phyloP scores from a whole-genome alignment of 306 rosid genomes.

The Trifolium fragiferum region DNA sequence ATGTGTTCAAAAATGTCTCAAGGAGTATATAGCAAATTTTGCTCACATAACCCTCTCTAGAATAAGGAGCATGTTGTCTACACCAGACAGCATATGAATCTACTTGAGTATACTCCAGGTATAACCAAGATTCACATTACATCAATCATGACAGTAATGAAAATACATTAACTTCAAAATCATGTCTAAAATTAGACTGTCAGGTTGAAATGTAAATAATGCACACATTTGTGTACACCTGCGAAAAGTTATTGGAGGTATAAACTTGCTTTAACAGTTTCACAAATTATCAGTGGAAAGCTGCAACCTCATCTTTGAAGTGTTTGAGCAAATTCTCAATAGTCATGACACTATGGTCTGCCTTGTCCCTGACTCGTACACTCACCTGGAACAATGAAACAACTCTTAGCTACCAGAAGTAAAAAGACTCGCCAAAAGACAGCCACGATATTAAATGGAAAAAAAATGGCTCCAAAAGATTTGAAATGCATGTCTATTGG shows the following conservation, averaged over 20 bases:
- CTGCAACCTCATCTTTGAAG: constrained; percentile 67
- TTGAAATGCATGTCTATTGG: too few species aligned
- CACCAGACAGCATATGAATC: background rate
- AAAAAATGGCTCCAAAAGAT: too few species aligned
- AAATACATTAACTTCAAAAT: constrained; percentile 28
- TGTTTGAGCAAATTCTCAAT: constrained; percentile 66
- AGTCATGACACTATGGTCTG: constrained; percentile 66
- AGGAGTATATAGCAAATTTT: background rate
- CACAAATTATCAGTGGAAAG: constrained; percentile 55
- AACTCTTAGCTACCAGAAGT: constrained; percentile 24
- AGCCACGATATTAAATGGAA: background rate
- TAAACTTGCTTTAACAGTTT: constrained; percentile 7
- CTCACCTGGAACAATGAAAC: constrained; percentile 76
- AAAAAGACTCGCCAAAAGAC: constrained; percentile 1
- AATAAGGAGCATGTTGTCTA: background rate
- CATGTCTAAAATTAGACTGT: constrained; percentile 23
- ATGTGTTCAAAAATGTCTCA: background rate
- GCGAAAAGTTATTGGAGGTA: background rate
- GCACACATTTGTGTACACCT: constrained; percentile 40
- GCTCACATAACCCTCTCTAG: background rate
- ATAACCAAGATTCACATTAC: constrained; percentile 32
- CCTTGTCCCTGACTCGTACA: constrained; percentile 79
- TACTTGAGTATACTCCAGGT: constrained; percentile 1
- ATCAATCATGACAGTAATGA: background rate
- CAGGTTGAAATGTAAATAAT: constrained; percentile 33